A percentile compares a stretch with the other conserved stretches of the same genome.
These are phyloP conservation scores for Euphorbia corollata DNA, from an alignment of 441 rosid genomes.

Conservation along the genomic window DNA sequence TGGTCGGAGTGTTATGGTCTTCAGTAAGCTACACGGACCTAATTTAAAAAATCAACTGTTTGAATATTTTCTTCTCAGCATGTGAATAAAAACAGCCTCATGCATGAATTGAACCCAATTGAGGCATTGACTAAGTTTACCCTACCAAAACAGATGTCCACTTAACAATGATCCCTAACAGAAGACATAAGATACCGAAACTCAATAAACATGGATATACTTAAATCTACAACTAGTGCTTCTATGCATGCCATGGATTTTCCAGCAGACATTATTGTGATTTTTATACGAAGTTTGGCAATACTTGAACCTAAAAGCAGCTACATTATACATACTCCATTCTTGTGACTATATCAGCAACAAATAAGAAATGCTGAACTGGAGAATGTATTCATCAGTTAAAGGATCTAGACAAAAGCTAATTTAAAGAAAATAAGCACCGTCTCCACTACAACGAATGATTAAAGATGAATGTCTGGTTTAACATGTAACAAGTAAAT, in stretches of 20 bases:
- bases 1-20: not conserved
- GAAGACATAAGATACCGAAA: not conserved
- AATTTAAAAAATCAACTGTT: not conserved
- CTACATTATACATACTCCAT: not conserved
- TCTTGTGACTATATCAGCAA: constrained; percentile 1
- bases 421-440: not conserved
- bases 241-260: not conserved
- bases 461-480: constrained; percentile 1
- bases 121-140: not conserved
- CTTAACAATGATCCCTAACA: not conserved
- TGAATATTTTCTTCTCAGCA: not conserved
- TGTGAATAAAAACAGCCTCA: not conserved
- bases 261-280: not conserved
- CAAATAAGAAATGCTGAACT: not conserved
- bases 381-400: not conserved
- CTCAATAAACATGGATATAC: not conserved
- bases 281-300: not conserved
- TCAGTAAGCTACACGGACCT: not conserved
- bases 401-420: not conserved
- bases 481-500: constrained; percentile 8
- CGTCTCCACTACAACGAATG: constrained; percentile 1
- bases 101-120: not conserved
- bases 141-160: not conserved
- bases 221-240: not conserved
- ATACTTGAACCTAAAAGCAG: constrained; percentile 1